Evolutionary conservation across 176 grass and related monocot genomes (phyloP).

Genomic region (Urochloa ruziziensis): DNA sequence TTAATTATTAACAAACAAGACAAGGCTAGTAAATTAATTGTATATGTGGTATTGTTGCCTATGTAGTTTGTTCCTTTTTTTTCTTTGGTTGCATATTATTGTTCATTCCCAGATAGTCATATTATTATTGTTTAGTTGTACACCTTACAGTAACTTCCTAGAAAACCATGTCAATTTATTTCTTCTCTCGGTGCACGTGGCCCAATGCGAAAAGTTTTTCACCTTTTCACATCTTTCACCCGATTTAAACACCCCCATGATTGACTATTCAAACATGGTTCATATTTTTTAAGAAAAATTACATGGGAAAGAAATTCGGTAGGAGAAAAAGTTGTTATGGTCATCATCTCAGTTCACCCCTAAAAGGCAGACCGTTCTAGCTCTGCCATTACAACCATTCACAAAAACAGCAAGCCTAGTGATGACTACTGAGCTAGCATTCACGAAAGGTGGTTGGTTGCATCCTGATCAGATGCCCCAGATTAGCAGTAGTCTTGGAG

Average conservation of each 20-base stretch:
- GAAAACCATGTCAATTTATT: too few species aligned
- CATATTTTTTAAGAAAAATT: neutral
- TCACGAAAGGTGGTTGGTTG: slow-evolving; percentile 41
- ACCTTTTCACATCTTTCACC: too few species aligned
- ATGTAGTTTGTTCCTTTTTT: neutral
- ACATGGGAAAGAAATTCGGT: neutral
- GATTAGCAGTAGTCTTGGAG: slow-evolving; percentile 30
- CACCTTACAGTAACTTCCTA: neutral
- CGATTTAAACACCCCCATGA: too few species aligned
- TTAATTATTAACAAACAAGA: neutral
- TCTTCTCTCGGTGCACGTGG: too few species aligned
- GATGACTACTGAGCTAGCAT: slow-evolving; percentile 35
- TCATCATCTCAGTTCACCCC: slow-evolving; percentile 34
- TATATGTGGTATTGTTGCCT: neutral
- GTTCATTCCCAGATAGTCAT: neutral
- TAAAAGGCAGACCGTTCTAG: slow-evolving; percentile 44
- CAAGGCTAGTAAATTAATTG: neutral
- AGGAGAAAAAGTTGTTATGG: neutral
- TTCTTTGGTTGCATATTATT: neutral
- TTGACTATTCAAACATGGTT: neutral
- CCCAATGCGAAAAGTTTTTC: too few species aligned
- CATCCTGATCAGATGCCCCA: slow-evolving; percentile 30
- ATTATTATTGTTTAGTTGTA: neutral
- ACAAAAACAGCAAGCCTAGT: slow-evolving; percentile 39
- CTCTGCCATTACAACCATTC: slow-evolving; percentile 34